Evolutionary conservation across 805 yeast species (phyloP), one percentile per base, ranked within the genome.

Genomic region (Spathaspora sp.): DNA sequence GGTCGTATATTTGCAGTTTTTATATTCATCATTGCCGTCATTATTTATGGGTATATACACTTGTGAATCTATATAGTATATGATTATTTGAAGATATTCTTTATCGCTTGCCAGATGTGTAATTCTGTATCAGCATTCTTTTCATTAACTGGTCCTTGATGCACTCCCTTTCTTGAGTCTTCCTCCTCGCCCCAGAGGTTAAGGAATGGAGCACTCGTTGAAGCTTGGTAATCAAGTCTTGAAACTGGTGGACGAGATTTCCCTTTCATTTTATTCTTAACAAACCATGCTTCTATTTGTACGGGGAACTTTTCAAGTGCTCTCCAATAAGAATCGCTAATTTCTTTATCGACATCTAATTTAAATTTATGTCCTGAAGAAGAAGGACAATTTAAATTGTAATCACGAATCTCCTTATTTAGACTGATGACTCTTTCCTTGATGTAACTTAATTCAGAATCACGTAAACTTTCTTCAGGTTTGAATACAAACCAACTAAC

Each of bases 371-470:
- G 79, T 11, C 73, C 58, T 23, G 57, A 63, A 7, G 63, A 49
- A 3, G 75, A 66, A 0, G 79, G 79, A 14, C 70, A 62, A 52
- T 70, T 76, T 44, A 74, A 59, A 49, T 74, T 74, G 53, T 72
- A 74, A 49, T 58, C 58, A 38, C 77, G 54, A 31, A 73, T 63
- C 3, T 55, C 38, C 17, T 47, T 52, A 53, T 70, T 70, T 20
- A 69, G 50, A 12, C 52, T 38, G 16, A 53, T 59, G 11, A 62
- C 51, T 50, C 62, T 65, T 31, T 60, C 71, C 7, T 42, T 43
- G 9, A 65, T 46, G 48, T 66, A 69, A 7, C 26, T 43, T 9
- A 40, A 29, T 28, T 60, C 57, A 1, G 49, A 23, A 20, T 44
- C 20, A 18, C 42, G 39, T 20, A 39, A 35, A 29, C 26, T 23